Evolutionary conservation across 331 rosid species (phyloP).

Genomic region (Spiraea crenata): DNA sequence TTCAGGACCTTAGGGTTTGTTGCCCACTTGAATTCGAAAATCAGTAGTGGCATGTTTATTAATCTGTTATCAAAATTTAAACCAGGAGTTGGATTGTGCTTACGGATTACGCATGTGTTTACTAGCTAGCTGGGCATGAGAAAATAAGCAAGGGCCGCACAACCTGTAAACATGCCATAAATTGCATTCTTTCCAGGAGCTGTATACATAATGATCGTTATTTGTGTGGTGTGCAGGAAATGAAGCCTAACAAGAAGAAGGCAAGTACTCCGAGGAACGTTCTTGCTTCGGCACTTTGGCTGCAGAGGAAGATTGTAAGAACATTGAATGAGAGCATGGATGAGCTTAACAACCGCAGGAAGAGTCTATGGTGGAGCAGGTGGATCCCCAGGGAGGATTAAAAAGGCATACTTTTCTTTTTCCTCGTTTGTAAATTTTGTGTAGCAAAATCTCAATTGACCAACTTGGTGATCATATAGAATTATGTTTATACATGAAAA

Average conservation of each 20-base stretch:
- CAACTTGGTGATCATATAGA: conserved; percentile 30
- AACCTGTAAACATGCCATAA: neutral
- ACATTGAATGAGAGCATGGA: conserved; percentile 91
- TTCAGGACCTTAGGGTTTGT: conserved; percentile 70
- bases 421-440: conserved; percentile 47
- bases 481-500: conserved; percentile 20
- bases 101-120: no score
- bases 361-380: conserved; percentile 97
- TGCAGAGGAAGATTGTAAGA: conserved; percentile 67
- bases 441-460: conserved; percentile 35
- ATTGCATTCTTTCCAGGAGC: neutral
- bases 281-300: conserved; percentile 76
- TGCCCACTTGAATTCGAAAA: conserved; percentile 16
- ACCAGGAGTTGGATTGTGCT: no score
- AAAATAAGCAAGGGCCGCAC: no score
- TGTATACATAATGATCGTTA: neutral
- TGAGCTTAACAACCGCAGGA: conserved; percentile 63
- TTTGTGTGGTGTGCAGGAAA: conserved; percentile 47
- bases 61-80: no score
- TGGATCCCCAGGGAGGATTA: conserved; percentile 97
- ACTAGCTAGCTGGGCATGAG: no score
- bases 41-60: neutral
- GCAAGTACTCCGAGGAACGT: conserved; percentile 59
- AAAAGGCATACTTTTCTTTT: conserved; percentile 36
- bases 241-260: conserved; percentile 69